Evolutionary conservation across 1,139 yeast species (phyloP).

Genomic region (Suhomyces terraborum): DNA sequence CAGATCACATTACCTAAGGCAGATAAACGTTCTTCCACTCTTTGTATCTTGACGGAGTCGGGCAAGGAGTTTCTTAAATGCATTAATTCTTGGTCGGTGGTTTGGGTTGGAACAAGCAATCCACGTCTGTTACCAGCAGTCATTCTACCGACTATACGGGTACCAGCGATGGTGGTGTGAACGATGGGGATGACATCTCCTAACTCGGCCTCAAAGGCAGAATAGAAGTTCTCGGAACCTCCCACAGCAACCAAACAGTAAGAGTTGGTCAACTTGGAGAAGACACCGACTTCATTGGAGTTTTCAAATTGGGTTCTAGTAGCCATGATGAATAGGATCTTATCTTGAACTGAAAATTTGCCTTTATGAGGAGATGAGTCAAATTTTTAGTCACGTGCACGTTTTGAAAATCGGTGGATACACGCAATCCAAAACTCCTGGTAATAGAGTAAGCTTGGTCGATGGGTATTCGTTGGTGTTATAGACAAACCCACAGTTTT

Average conservation of each 20-base stretch:
- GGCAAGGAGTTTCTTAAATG: slow-evolving; percentile 97
- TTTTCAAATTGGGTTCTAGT: slow-evolving; percentile 80
- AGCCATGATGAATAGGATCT: slow-evolving; percentile 34
- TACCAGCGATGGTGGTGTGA: slow-evolving; percentile 97
- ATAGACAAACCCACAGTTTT: neutral
- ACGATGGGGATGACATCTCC: slow-evolving; percentile 96
- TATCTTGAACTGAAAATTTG: slow-evolving; percentile 9
- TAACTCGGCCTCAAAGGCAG: slow-evolving; percentile 96
- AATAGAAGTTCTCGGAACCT: slow-evolving; percentile 96
- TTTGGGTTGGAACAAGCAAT: slow-evolving; percentile 92
- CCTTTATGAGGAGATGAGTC: slow-evolving; percentile 14
- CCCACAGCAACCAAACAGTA: slow-evolving; percentile 97
- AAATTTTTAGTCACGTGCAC: slow-evolving; percentile 9
- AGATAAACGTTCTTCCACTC: slow-evolving; percentile 95
- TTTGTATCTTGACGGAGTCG: slow-evolving; percentile 92
- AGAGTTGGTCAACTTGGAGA: slow-evolving; percentile 93
- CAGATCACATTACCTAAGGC: slow-evolving; percentile 98
- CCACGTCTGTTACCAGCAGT: slow-evolving; percentile 99
- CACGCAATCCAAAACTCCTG: neutral
- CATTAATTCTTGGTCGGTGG: slow-evolving; percentile 98
- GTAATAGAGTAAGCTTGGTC: no score
- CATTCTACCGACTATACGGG: slow-evolving; percentile 97
- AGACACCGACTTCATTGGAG: slow-evolving; percentile 98
- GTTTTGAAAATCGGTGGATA: neutral
- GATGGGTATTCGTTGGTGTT: no score